A percentile compares a stretch with the other conserved stretches of the same genome.
phyloP scores from a whole-genome alignment of 495 filamentous ascomycete genomes.

The Penicillium pancosmium region DNA sequence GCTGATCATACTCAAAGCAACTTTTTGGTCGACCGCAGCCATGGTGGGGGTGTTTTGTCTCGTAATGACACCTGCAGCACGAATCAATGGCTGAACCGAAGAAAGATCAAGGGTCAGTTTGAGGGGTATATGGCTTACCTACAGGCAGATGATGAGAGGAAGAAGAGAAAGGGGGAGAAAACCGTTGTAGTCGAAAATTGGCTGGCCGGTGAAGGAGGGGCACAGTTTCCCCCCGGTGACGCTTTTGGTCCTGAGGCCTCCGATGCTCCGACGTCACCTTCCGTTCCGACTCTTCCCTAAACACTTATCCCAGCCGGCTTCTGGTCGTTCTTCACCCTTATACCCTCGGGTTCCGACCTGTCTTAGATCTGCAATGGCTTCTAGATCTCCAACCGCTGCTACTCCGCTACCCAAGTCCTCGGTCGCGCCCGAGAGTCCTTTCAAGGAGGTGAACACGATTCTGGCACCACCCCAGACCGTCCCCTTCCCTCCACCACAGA shows the following conservation, averaged over 20 bases:
- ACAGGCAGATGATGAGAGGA: conserved; percentile 29
- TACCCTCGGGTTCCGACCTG: conserved; percentile 22
- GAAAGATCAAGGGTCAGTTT: neutral
- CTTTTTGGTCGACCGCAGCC: conserved; percentile 86
- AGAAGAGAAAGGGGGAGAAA: conserved; percentile 21
- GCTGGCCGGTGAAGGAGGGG: conserved; percentile 41
- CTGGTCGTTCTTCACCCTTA: conserved; percentile 12
- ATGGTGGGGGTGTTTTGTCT: conserved; percentile 50
- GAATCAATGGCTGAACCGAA: conserved; percentile 28
- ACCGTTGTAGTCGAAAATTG: conserved; percentile 25
- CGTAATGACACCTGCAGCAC: conserved; percentile 25
- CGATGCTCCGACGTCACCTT: conserved; percentile 34
- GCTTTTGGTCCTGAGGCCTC: conserved; percentile 34
- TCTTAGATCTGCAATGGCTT: conserved; percentile 35
- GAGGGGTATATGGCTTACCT: conserved; percentile 18
- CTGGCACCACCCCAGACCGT: conserved; percentile 53
- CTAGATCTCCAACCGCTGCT: conserved; percentile 40
- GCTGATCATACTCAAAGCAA: conserved; percentile 76
- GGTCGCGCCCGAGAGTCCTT: conserved; percentile 43
- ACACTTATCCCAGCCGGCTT: conserved; percentile 33
- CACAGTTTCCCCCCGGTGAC: conserved; percentile 38
- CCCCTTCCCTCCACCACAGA: conserved; percentile 56
- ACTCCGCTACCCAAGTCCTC: conserved; percentile 45
- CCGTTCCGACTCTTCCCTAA: conserved; percentile 46
- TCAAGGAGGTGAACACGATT: conserved; percentile 36